Evolutionary conservation across 768 basidiomycete genomes (phyloP).

Genomic region (Mrakia frigida): DNA sequence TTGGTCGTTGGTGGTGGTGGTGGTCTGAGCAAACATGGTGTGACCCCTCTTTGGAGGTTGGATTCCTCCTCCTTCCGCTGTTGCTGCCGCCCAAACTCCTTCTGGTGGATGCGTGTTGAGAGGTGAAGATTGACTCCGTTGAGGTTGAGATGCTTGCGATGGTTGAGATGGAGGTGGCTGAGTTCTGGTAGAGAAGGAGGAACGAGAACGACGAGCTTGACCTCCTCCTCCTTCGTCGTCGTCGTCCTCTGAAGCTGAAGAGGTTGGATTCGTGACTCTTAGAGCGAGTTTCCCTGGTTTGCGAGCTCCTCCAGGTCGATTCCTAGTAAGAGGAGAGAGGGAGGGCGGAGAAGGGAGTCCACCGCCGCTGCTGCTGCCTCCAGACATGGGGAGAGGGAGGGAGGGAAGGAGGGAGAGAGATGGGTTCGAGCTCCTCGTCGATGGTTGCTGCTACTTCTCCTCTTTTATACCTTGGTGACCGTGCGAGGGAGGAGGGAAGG

Average conservation of each 20-base stretch:
- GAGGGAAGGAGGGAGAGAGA: neutral
- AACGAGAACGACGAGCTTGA: neutral
- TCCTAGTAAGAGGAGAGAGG: neutral
- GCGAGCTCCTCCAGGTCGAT: neutral
- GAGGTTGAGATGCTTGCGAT: neutral
- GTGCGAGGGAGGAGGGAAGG: too few species aligned
- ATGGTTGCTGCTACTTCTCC: too few species aligned
- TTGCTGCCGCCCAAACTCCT: neutral
- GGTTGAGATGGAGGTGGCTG: neutral
- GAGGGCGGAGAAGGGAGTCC: neutral
- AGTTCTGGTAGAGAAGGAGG: neutral
- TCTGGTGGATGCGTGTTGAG: neutral
- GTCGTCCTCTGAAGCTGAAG: neutral
- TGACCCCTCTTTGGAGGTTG: neutral
- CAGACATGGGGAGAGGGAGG: neutral
- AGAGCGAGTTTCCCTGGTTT: constrained; percentile 13
- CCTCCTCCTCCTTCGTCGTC: neutral
- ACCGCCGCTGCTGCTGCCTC: neutral
- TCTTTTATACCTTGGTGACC: too few species aligned
- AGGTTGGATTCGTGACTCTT: constrained; percentile 7
- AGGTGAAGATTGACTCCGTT: constrained; percentile 4
- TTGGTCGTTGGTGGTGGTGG: neutral
- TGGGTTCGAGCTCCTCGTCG: too few species aligned
- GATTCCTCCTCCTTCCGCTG: neutral
- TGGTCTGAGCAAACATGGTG: neutral